Evolutionary conservation across 225 moss, liverwort and hornwort species (phyloP).

Genomic region (Sphagnum tenellum): DNA sequence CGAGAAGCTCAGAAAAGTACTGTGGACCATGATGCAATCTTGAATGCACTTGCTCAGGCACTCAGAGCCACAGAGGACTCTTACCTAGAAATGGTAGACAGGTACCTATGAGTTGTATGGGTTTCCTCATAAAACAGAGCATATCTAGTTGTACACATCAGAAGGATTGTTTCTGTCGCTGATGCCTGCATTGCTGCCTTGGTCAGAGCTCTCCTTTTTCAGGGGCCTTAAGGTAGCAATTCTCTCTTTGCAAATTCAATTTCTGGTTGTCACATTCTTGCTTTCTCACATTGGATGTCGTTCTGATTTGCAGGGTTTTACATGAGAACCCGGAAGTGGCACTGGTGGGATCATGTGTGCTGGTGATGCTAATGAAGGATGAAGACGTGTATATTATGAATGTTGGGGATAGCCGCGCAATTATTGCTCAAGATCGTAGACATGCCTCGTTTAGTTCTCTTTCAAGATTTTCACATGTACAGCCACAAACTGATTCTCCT

Average conservation of each 20-base stretch:
- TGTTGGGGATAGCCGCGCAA: slow-evolving; percentile 95
- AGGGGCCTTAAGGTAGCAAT: no score
- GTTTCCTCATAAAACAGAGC: no score
- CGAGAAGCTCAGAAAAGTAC: slow-evolving; percentile 31
- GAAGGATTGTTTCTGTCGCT: no score
- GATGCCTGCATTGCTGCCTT: no score
- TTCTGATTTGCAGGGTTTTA: slow-evolving; percentile 40
- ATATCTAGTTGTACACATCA: no score
- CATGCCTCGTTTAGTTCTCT: slow-evolving; percentile 46
- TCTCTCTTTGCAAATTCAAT: no score
- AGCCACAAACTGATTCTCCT: slow-evolving; percentile 50
- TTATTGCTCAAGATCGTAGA: slow-evolving; percentile 82
- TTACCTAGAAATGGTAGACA: slow-evolving; percentile 92
- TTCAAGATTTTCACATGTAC: slow-evolving; percentile 26
- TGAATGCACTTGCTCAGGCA: slow-evolving; percentile 83
- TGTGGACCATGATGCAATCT: slow-evolving; percentile 66
- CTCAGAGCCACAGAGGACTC: slow-evolving; percentile 88
- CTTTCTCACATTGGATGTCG: slow-evolving; percentile 6
- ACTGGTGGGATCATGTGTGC: slow-evolving; percentile 96
- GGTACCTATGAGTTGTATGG: slow-evolving; percentile 9
- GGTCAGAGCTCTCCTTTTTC: no score
- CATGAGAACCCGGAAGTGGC: slow-evolving; percentile 93
- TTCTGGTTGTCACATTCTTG: neutral
- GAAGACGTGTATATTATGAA: slow-evolving; percentile 99
- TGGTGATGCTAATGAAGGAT: slow-evolving; percentile 99